Percentiles rank a stretch among this genome's conserved stretches.
These are phyloP conservation scores for Avena insularis DNA, from an alignment of 176 grass and related monocot genomes.

Conservation along the genomic window DNA sequence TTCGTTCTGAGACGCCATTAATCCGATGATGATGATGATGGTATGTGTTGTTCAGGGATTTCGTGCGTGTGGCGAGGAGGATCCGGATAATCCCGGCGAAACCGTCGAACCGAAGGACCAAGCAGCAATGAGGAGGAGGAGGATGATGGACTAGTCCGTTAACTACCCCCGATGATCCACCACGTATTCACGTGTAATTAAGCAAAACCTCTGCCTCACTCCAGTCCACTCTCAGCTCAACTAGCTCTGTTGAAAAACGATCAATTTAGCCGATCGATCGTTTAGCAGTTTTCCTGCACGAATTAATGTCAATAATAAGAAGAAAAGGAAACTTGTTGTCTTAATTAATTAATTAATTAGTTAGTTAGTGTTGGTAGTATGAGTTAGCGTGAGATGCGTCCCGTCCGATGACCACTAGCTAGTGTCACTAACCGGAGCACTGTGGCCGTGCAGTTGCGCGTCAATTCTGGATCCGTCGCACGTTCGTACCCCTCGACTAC, in stretches of 20 bases:
- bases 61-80: slow-evolving; percentile 70
- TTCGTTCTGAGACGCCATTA: too few species aligned
- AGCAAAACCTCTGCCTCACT: not conserved
- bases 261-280: not conserved
- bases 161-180: not conserved
- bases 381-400: not conserved
- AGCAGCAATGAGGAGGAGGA: not conserved
- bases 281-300: not conserved
- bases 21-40: too few species aligned
- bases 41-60: slow-evolving; percentile 49
- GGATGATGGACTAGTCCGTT: not conserved
- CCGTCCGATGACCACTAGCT: not conserved
- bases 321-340: not conserved
- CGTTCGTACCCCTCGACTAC: not conserved
- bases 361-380: not conserved
- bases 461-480: not conserved
- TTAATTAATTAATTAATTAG: not conserved
- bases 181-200: not conserved
- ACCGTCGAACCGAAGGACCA: slow-evolving; percentile 26
- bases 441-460: not conserved
- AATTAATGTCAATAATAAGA: not conserved
- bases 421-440: not conserved
- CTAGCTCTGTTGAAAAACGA: not conserved
- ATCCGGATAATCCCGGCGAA: slow-evolving; percentile 68
- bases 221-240: not conserved